A percentile compares a stretch with the other conserved stretches of the same genome.
phyloP scores from a whole-genome alignment of 352 stramenopile genomes.

The Globisporangium alternatum region DNA sequence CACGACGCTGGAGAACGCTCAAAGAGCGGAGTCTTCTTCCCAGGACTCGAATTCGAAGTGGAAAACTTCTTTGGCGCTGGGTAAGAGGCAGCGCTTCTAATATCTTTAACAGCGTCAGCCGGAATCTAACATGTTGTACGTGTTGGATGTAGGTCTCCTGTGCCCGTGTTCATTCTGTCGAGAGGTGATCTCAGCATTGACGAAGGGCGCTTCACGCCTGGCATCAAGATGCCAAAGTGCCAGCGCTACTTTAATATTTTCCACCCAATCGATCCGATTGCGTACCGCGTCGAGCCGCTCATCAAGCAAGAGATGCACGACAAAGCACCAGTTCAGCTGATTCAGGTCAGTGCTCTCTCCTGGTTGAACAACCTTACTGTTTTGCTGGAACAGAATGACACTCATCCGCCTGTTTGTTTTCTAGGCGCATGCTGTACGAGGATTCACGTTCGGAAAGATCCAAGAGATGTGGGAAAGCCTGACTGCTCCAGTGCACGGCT shows the following conservation, averaged over 20 bases:
- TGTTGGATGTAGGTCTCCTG: conserved; percentile 49
- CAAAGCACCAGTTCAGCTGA: conserved; percentile 77
- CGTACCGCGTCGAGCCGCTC: conserved; percentile 88
- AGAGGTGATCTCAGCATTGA: conserved; percentile 76
- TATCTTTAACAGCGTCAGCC: background rate
- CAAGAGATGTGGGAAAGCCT: conserved; percentile 73
- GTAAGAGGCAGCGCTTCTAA: conserved; percentile 27
- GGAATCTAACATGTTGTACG: background rate
- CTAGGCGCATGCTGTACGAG: conserved; percentile 60
- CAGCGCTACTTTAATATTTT: conserved; percentile 90
- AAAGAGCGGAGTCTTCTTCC: conserved; percentile 68
- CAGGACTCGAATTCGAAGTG: conserved; percentile 80
- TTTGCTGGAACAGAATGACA: background rate
- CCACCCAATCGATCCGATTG: conserved; percentile 90
- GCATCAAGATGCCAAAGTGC: conserved; percentile 79
- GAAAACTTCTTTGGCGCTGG: conserved; percentile 86
- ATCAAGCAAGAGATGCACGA: conserved; percentile 89
- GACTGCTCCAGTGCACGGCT: conserved; percentile 69
- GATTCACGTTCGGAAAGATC: conserved; percentile 68
- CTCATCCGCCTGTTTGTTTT: background rate
- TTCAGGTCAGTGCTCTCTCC: conserved; percentile 39
- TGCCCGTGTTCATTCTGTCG: conserved; percentile 81
- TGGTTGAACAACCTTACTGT: background rate
- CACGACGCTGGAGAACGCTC: conserved; percentile 61
- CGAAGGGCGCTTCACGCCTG: conserved; percentile 69